phyloP scores from a whole-genome alignment of 1,139 yeast species.

The Protomyces inundatus region DNA sequence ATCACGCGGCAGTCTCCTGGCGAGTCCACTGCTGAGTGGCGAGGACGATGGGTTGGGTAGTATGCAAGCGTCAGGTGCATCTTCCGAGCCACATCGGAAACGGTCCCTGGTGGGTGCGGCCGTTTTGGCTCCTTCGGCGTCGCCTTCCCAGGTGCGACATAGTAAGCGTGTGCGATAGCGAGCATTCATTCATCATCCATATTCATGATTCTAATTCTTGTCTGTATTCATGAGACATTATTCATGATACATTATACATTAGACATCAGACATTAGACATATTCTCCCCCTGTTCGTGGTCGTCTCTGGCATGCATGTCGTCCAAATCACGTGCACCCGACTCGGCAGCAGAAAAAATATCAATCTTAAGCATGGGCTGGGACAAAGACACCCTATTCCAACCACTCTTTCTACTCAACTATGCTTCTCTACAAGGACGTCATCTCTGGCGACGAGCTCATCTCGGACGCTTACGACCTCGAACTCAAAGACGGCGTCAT shows the following conservation, averaged over 20 bases:
- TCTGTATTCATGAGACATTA: too few species aligned
- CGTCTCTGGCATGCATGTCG: too few species aligned
- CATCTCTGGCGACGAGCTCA: slow-evolving; percentile 87
- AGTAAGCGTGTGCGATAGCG: background rate
- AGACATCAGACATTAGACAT: too few species aligned
- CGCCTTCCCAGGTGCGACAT: background rate
- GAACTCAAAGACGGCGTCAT: slow-evolving; percentile 81
- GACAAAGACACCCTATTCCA: background rate
- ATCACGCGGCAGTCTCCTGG: background rate
- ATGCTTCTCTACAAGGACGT: slow-evolving; percentile 50
- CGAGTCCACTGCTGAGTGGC: background rate
- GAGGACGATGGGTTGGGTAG: background rate
- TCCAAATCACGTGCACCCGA: too few species aligned
- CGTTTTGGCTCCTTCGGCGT: background rate
- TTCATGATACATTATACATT: too few species aligned
- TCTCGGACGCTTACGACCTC: slow-evolving; percentile 94
- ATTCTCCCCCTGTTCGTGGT: too few species aligned
- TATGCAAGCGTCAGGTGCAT: background rate
- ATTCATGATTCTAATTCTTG: too few species aligned
- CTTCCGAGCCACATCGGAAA: background rate
- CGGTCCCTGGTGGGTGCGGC: background rate
- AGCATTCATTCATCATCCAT: too few species aligned
- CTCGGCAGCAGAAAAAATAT: too few species aligned
- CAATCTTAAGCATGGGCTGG: too few species aligned
- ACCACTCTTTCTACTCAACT: background rate